These are phyloP conservation scores for Blastomyces silverae DNA, from an alignment of 2,329 filamentous ascomycete species.

Conservation along the genomic window DNA sequence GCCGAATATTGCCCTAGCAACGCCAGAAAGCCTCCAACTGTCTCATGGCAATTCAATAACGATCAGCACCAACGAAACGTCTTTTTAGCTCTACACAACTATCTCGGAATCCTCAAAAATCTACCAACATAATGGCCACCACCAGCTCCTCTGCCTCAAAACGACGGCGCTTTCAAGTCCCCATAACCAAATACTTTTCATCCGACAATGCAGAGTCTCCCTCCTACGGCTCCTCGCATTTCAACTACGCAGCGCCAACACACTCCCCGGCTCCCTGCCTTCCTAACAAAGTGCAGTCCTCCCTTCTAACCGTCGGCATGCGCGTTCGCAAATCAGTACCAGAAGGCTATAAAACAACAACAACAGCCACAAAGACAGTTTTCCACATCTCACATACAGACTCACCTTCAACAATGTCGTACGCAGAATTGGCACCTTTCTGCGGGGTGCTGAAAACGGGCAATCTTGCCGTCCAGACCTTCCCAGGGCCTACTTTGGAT, in stretches of 20 bases:
- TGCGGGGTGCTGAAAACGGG: constrained; percentile 73
- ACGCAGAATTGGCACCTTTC: constrained; percentile 64
- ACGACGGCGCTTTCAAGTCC: constrained; percentile 42
- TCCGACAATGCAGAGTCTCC: constrained; percentile 23
- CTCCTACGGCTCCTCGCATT: constrained; percentile 29
- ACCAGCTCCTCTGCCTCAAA: constrained; percentile 32
- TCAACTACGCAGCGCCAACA: constrained; percentile 38
- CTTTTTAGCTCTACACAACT: neutral
- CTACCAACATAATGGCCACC: constrained; percentile 22
- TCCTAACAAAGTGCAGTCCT: constrained; percentile 64
- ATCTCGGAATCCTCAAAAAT: neutral
- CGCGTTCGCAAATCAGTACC: constrained; percentile 86
- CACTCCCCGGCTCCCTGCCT: constrained; percentile 46
- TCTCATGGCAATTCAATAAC: too few relatives aligned
- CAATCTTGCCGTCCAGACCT: constrained; percentile 54
- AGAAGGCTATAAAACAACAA: constrained; percentile 82
- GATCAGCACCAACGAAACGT: neutral
- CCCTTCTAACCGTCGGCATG: constrained; percentile 89
- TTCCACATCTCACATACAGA: neutral
- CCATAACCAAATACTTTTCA: constrained; percentile 38
- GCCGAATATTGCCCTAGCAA: too few relatives aligned
- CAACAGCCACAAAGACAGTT: constrained; percentile 24
- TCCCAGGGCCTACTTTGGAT: constrained; percentile 37
- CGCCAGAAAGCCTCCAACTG: too few relatives aligned
- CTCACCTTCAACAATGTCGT: constrained; percentile 23